Conservation (phyloP, 2,329 filamentous ascomycete species). For the Cladosporium colombiae region DNA sequence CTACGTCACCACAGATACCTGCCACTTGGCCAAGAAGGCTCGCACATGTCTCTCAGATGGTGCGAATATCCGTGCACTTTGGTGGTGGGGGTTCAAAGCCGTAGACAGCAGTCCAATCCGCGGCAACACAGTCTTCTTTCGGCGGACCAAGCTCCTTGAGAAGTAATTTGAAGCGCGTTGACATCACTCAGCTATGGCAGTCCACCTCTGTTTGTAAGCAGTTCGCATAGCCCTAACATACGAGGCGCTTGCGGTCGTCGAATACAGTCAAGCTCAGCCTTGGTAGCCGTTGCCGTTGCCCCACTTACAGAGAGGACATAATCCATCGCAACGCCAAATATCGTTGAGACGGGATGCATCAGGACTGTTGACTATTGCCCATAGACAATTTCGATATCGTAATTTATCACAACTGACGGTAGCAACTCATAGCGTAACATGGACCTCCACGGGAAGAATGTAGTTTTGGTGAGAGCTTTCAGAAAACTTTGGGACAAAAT, state of each 20-base stretch:
- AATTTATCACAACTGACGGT: neutral
- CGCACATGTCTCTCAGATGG: neutral
- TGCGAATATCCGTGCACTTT: neutral
- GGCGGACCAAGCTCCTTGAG: neutral
- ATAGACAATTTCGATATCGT: neutral
- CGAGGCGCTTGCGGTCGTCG: neutral
- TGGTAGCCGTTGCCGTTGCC: neutral
- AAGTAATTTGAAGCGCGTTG: neutral
- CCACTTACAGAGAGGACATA: neutral
- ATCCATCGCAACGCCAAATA: neutral
- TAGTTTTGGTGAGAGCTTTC: neutral
- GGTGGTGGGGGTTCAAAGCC: neutral
- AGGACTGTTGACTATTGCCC: neutral
- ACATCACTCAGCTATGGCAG: neutral
- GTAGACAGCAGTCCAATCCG: neutral
- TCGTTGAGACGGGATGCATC: neutral
- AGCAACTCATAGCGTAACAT: neutral
- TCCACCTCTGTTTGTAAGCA: neutral
- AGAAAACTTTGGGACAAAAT: neutral
- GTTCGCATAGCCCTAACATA: neutral
- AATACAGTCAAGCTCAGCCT: neutral
- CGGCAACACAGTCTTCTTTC: neutral
- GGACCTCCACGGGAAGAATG: neutral
- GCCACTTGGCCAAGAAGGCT: neutral
- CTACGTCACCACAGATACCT: neutral